Evolutionary conservation across 2,329 filamentous ascomycete species (phyloP).

Genomic region (Hymenoscyphus infarciens): DNA sequence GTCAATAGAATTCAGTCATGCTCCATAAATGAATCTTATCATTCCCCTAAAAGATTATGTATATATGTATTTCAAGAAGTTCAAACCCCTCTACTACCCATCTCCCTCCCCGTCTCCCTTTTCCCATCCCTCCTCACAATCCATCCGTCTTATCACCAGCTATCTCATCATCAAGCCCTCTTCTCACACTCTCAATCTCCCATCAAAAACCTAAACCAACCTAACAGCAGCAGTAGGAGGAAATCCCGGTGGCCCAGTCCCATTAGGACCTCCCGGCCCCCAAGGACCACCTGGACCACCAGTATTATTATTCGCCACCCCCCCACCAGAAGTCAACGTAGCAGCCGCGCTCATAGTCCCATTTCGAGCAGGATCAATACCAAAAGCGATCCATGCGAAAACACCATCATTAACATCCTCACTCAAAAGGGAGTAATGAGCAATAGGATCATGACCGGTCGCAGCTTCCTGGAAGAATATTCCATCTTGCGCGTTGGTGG

Average conservation of each 20-base stretch:
- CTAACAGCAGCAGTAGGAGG: slow-evolving; percentile 28
- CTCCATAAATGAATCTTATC: too few relatives aligned
- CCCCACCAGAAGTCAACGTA: slow-evolving; percentile 1
- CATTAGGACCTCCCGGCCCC: too few relatives aligned
- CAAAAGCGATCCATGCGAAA: slow-evolving; percentile 52
- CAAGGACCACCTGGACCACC: too few relatives aligned
- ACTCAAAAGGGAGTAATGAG: slow-evolving; percentile 50
- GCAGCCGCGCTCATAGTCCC: slow-evolving; percentile 26
- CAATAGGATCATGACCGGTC: slow-evolving; percentile 41
- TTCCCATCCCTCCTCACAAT: slow-evolving; percentile 29
- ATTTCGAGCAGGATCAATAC: slow-evolving; percentile 22
- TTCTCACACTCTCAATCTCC: slow-evolving; percentile 34
- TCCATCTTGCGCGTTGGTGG: slow-evolving; percentile 37
- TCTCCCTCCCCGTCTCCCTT: background rate
- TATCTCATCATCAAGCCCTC: too few relatives aligned
- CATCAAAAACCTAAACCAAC: slow-evolving; percentile 36
- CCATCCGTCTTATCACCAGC: slow-evolving; percentile 40
- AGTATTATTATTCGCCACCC: background rate
- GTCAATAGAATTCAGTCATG: too few relatives aligned
- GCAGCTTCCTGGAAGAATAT: slow-evolving; percentile 39
- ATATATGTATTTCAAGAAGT: too few relatives aligned
- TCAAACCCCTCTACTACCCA: background rate
- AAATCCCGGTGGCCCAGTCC: too few relatives aligned
- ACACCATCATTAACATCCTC: slow-evolving; percentile 48
- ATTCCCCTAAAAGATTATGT: too few relatives aligned